Evolutionary conservation across 2,329 filamentous ascomycete genomes (phyloP), one percentile per base, ranked within the genome.

Genomic region (Penicillium aurantiogriseum): DNA sequence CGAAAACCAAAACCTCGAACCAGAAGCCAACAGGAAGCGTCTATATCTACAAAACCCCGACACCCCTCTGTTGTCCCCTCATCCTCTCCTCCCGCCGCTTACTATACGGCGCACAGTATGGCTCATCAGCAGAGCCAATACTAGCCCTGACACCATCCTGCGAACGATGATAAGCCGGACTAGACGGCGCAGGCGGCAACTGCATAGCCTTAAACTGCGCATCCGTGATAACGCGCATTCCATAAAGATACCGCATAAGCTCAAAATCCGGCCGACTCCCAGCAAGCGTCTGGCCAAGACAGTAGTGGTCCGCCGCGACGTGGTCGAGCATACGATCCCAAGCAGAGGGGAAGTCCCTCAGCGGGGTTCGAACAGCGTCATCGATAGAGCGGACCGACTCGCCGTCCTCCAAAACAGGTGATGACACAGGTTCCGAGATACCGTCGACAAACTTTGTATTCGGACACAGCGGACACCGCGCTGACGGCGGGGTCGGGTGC

Each of bases 161-260:
- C 21, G 68, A 72, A n/a, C 64, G 70, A 59, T 72, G 71, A 63
- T 73, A 74, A 17, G 68, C 72, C 5, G 74, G 72, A 49, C 71
- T 74, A 6, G 68, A 69, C 35, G 74, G 71, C 8, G 69, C 67
- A 3, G 75, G 73, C 19, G 71, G 67, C 49, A 79, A 65, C 61
- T 80, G 77, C 59, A 77, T 71, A 25, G 73, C 69, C 62, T 76
- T 79, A 61, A 79, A 75, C 58, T 79, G 74, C 15, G 74, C 73
- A 19, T 74, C 72, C 13, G 69, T 74, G 58, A 80, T 79, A 51
- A 80, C 69, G 31, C 74, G 69, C 51, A 70, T 61, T 19, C 69
- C 70, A 59, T 76, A 79, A 54, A 80, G 71, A 64, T 78, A 78
- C 51, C 73, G 74, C 76, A 79, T 78, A 15, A 79, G 65, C 57